phyloP scores from a whole-genome alignment of 2,329 filamentous ascomycete species.

The Talaromyces atroroseus region DNA sequence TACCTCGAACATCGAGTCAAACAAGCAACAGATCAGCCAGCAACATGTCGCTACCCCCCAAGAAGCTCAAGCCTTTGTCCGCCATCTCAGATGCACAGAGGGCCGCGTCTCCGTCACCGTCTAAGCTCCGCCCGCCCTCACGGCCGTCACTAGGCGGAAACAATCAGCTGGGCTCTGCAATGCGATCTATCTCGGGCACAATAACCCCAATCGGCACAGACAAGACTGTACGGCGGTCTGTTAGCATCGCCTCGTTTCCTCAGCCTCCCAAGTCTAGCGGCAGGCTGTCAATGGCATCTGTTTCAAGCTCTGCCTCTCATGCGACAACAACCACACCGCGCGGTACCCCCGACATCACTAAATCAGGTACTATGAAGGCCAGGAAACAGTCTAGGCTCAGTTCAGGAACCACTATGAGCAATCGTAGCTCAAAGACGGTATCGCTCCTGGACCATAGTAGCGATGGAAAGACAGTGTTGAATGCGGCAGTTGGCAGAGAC shows the following conservation, averaged over 20 bases:
- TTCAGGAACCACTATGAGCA: conserved; percentile 48
- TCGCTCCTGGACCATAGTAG: conserved; percentile 74
- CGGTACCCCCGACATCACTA: conserved; percentile 42
- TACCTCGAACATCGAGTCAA: conserved; percentile 60
- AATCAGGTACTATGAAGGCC: conserved; percentile 39
- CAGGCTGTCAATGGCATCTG: conserved; percentile 56
- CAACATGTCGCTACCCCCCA: conserved; percentile 66
- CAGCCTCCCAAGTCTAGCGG: conserved; percentile 70
- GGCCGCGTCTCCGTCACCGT: conserved; percentile 40
- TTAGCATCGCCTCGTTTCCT: conserved; percentile 91
- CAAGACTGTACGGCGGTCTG: conserved; percentile 73
- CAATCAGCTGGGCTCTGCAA: conserved; percentile 43
- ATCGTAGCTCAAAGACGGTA: conserved; percentile 52
- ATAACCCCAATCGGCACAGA: conserved; percentile 51
- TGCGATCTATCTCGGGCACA: conserved; percentile 51
- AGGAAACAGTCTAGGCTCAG: conserved; percentile 54
- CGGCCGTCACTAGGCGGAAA: conserved; percentile 48
- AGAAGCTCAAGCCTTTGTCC: conserved; percentile 64
- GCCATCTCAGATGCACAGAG: conserved; percentile 42
- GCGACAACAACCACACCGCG: conserved; percentile 17
- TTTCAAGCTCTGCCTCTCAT: conserved; percentile 26
- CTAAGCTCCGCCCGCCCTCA: conserved; percentile 54
- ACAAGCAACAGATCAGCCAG: conserved; percentile 63
- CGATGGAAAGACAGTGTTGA: conserved; percentile 67
- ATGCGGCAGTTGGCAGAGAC: conserved; percentile 56